Conservation (phyloP, 78 protist genomes). For the Dictyostelium intermedium region DNA sequence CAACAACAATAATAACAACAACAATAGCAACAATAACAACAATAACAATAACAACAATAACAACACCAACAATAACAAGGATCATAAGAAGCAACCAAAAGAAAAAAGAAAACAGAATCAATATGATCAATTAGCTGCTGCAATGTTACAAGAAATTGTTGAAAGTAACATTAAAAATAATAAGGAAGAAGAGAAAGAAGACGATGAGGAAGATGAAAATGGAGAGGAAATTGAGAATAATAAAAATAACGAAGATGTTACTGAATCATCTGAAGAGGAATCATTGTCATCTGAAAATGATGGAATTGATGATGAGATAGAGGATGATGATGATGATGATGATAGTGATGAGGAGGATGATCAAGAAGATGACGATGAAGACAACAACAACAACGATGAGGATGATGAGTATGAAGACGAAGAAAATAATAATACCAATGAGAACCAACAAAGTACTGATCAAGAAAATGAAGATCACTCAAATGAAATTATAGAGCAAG, state of each 20-base stretch:
- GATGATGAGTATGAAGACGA: background rate
- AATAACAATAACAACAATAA: background rate
- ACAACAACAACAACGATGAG: background rate
- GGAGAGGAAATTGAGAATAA: background rate
- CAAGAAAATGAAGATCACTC: background rate
- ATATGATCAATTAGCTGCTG: background rate
- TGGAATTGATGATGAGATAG: background rate
- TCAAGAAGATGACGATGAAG: background rate
- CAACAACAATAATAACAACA: too few species aligned
- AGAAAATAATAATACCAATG: background rate
- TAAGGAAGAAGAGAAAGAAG: background rate
- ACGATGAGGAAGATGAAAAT: background rate
- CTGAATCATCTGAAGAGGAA: background rate
- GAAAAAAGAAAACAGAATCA: conserved; percentile 10
- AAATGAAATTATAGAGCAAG: background rate
- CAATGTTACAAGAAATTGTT: background rate
- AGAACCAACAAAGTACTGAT: background rate
- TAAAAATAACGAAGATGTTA: background rate
- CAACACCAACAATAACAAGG: background rate
- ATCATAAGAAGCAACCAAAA: background rate
- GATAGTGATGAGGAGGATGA: background rate
- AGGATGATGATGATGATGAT: background rate
- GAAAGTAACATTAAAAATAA: background rate
- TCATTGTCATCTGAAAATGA: background rate
- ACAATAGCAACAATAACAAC: too few species aligned